Evolutionary conservation across 352 stramenopile species (phyloP).

Genomic region (Blastocystis sp.): DNA sequence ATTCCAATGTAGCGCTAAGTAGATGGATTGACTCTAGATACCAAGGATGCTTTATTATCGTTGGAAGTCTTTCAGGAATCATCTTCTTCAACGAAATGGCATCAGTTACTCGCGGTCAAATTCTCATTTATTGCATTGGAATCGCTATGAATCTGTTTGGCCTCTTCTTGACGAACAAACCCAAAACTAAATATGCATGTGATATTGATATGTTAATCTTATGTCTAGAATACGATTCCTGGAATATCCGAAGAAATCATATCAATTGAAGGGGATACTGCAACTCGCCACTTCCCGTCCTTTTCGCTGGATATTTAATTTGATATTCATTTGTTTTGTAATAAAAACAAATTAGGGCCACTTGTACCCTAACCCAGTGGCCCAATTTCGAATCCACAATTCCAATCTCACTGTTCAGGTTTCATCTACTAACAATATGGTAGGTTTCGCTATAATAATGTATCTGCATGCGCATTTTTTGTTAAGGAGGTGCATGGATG

Average conservation of each 20-base stretch:
- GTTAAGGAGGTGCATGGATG: not conserved
- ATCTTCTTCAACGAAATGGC: constrained; percentile 53
- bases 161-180: constrained; percentile 4
- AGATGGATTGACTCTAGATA: not conserved
- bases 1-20: not conserved
- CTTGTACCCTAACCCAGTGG: not conserved
- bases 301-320: constrained; percentile 44
- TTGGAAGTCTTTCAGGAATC: constrained; percentile 37
- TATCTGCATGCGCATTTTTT: too few species aligned
- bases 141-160: constrained; percentile 30
- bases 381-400: constrained; percentile 6
- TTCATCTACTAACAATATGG: constrained; percentile 11
- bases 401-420: constrained; percentile 19
- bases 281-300: constrained; percentile 30
- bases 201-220: not conserved
- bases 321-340: not conserved
- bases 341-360: not conserved
- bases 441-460: not conserved
- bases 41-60: constrained; percentile 41
- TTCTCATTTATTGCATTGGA: not conserved
- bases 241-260: constrained; percentile 11
- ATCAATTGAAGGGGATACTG: not conserved
- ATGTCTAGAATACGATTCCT: not conserved
- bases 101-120: not conserved
- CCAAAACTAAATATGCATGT: constrained; percentile 61